A percentile compares a stretch with the other conserved stretches of the same genome.
Conservation (phyloP, 192 early-diverging fungal genomes). For the Coemansia sp. region DNA sequence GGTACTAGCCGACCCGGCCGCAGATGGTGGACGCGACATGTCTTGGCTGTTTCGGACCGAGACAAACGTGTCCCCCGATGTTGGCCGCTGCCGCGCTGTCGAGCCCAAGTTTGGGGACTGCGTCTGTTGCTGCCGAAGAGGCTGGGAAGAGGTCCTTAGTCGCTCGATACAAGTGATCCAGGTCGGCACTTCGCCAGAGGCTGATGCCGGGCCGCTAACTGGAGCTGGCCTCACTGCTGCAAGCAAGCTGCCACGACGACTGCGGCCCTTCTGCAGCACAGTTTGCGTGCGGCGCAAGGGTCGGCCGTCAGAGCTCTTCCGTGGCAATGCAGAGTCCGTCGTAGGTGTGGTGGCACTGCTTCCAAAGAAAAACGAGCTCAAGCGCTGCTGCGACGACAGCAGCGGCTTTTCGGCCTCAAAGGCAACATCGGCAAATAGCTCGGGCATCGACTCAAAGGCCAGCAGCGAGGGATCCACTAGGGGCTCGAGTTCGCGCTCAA, state of each 20-base stretch:
- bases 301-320: constrained; percentile 45
- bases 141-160: background rate
- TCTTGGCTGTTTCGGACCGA: constrained; percentile 37
- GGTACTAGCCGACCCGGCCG: background rate
- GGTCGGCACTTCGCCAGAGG: constrained; percentile 28
- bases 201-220: constrained; percentile 22
- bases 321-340: background rate
- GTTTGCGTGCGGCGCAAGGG: constrained; percentile 50
- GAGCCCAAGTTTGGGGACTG: constrained; percentile 1
- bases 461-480: constrained; percentile 67
- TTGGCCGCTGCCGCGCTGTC: constrained; percentile 17
- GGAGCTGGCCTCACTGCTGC: constrained; percentile 1
- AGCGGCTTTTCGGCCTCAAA: constrained; percentile 42
- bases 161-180: constrained; percentile 41
- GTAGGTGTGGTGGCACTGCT: constrained; percentile 14
- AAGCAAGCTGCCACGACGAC: constrained; percentile 40
- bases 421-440: constrained; percentile 55
- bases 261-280: constrained; percentile 25
- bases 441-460: constrained; percentile 67
- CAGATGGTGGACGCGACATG: constrained; percentile 1
- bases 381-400: constrained; percentile 20
- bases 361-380: constrained; percentile 51
- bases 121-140: background rate
- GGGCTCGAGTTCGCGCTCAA: constrained; percentile 64
- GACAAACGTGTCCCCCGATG: constrained; percentile 52